A percentile compares a stretch with the other conserved stretches of the same genome.
These are phyloP conservation scores for Clavispora vitiphila DNA, from an alignment of 805 yeast species.

Conservation along the genomic window DNA sequence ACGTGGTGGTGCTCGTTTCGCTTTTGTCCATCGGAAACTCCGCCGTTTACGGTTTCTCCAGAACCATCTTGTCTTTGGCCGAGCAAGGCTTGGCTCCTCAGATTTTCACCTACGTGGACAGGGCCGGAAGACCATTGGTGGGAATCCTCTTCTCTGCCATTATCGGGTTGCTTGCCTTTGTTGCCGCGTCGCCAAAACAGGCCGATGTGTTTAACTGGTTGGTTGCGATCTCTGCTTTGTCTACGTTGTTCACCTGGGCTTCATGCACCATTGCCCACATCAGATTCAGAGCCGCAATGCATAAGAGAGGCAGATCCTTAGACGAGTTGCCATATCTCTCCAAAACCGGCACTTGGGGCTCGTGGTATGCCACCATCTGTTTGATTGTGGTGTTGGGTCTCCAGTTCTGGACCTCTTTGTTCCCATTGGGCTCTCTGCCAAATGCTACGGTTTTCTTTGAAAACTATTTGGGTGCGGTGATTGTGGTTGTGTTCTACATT, in stretches of 20 bases:
- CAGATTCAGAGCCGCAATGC: constrained; percentile 37
- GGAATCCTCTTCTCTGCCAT: constrained; percentile 31
- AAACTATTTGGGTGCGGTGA: constrained; percentile 22
- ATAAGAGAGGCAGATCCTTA: constrained; percentile 34
- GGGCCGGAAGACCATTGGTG: constrained; percentile 35
- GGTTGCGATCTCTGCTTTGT: constrained; percentile 37
- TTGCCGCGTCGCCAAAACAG: constrained; percentile 35
- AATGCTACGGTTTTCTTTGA: constrained; percentile 20
- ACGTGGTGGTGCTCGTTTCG: constrained; percentile 37
- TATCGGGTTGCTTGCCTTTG: constrained; percentile 36
- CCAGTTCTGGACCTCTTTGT: constrained; percentile 25
- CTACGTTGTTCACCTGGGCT: constrained; percentile 41
- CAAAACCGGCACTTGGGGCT: constrained; percentile 38
- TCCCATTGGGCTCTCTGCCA: constrained; percentile 20
- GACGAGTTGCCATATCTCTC: constrained; percentile 52
- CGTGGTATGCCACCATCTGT: constrained; percentile 21
- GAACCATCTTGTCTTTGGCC: constrained; percentile 36
- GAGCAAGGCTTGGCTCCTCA: constrained; percentile 39
- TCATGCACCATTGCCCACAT: constrained; percentile 37
- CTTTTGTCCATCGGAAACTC: constrained; percentile 40
- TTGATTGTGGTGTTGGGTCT: constrained; percentile 19
- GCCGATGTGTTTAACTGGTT: constrained; percentile 36
- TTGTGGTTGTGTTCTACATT: constrained; percentile 18
- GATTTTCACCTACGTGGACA: constrained; percentile 31
- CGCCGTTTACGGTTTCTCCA: constrained; percentile 39